A percentile compares a stretch with the other conserved stretches of the same genome.
Conservation (phyloP, 139 green algal species). For the Asterochloris sp. region DNA sequence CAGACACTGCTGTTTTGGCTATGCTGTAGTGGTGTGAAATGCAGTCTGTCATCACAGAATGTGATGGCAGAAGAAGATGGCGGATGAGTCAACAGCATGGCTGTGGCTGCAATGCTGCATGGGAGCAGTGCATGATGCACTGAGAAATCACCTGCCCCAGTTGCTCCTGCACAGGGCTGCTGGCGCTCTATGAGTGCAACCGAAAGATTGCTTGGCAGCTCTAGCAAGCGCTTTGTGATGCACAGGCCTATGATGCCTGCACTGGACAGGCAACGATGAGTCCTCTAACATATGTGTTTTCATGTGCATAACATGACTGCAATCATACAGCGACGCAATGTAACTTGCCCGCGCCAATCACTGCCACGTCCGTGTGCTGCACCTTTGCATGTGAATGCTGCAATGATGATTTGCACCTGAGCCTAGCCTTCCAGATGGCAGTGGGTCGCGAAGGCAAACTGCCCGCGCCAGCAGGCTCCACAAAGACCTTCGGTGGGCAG, state of each 20-base stretch:
- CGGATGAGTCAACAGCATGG: not conserved
- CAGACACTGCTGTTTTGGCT: not conserved
- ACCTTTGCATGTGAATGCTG: too few relatives aligned
- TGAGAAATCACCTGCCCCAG: constrained; percentile 42
- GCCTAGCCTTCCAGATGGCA: too few relatives aligned
- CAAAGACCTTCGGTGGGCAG: too few relatives aligned
- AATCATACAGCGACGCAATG: too few relatives aligned
- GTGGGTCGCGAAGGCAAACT: too few relatives aligned
- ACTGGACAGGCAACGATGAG: not conserved
- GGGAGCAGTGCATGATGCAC: not conserved
- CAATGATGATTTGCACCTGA: too few relatives aligned
- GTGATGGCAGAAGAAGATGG: not conserved
- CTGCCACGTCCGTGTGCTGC: too few relatives aligned
- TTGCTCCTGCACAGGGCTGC: constrained; percentile 51
- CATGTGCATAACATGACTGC: too few relatives aligned
- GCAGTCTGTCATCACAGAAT: not conserved
- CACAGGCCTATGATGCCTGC: constrained; percentile 57
- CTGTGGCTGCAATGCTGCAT: not conserved
- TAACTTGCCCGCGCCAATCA: too few relatives aligned
- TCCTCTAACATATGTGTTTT: too few relatives aligned
- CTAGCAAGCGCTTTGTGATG: constrained; percentile 37
- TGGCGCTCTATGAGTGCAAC: constrained; percentile 50
- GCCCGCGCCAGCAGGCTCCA: too few relatives aligned
- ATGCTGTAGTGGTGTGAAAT: not conserved
- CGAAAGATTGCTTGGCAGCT: constrained; percentile 13